These are phyloP conservation scores for Rosa persica DNA, from an alignment of 306 rosid species.

Conservation along the genomic window DNA sequence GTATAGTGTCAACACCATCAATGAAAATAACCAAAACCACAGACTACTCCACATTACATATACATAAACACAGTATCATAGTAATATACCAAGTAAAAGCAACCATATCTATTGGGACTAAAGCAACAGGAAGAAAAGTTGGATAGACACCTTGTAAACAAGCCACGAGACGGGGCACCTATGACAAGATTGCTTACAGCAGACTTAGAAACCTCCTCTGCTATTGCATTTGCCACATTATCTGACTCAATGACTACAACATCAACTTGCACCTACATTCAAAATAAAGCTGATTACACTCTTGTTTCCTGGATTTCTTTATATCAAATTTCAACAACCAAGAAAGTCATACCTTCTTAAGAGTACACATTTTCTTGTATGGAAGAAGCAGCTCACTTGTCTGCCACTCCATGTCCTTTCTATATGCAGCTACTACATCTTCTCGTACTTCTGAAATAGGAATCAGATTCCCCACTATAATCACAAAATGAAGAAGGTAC, in stretches of 20 bases:
- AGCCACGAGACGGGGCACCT: slow-evolving; percentile 71
- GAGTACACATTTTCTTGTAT: slow-evolving; percentile 66
- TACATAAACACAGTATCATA: background rate
- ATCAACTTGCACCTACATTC: slow-evolving; percentile 73
- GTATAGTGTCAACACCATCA: slow-evolving; percentile 16
- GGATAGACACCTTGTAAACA: slow-evolving; percentile 63
- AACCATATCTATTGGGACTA: background rate
- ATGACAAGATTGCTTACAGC: slow-evolving; percentile 60
- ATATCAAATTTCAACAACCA: slow-evolving; percentile 21
- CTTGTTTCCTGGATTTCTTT: slow-evolving; percentile 19
- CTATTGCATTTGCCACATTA: slow-evolving; percentile 65
- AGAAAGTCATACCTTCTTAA: slow-evolving; percentile 59
- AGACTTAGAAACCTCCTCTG: slow-evolving; percentile 64
- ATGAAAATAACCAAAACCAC: background rate
- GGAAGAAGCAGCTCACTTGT: slow-evolving; percentile 68
- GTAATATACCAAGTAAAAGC: background rate
- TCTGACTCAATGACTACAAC: slow-evolving; percentile 71
- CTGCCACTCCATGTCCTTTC: slow-evolving; percentile 65
- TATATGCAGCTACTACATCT: slow-evolving; percentile 62
- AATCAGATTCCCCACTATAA: slow-evolving; percentile 71
- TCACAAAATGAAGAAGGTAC: slow-evolving; percentile 9
- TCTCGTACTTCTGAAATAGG: slow-evolving; percentile 64
- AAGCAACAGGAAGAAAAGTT: background rate
- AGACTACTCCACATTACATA: background rate
- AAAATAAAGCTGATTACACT: slow-evolving; percentile 8